Evolutionary conservation across 257 asterid genomes (phyloP), one percentile per base, ranked within the genome.

Genomic region (Misopates orontium): DNA sequence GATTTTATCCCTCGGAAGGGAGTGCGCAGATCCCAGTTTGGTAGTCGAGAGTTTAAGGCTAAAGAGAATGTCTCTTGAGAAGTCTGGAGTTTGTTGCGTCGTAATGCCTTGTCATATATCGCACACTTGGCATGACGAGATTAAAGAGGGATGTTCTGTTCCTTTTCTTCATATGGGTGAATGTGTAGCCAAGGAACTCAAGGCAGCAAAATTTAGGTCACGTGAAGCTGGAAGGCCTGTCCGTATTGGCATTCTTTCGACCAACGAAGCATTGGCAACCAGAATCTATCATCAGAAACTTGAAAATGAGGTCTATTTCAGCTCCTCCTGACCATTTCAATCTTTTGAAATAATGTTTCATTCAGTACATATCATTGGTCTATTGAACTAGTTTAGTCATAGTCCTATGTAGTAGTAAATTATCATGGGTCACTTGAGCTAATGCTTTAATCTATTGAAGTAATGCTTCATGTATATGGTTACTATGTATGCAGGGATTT

Each of bases 101-200:
- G 91, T 74, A 66, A 86, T 86, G 88, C 94, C 98, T 17, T 86
- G 96, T 62, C 80, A 91, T 73, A 16, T 83, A 36, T 79, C 84
- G 8, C 88, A 91, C 66, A 71, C 73, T 39, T 91, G 94, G 95
- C 60, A 86, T 51, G 84, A 79, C 60, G 87, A 86, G 75, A 75
- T 85, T 45, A 66, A 65, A 13, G 78, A 82, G 36, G 95, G 95
- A 31, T 78, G 89, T 61, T 80, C 88, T 20, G 83, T 84, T 55
- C 89, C 86, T 54, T 74, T 84, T 75, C 91, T 83, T 20, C 81
- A 87, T 68, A 68, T 82, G 40, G 95, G 93, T 19, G 95, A 86
- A 31, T 89, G 96, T 70, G 92, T 89, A 14, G 92, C 92, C 14
- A 83, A 74, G 40, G 89, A 89, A 62, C 88, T 89, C 71, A 85